Percentiles rank a stretch among this genome's conserved stretches.
Evolutionary conservation across 768 basidiomycete genomes (phyloP).

Genomic region (Mycena sanguinolenta): DNA sequence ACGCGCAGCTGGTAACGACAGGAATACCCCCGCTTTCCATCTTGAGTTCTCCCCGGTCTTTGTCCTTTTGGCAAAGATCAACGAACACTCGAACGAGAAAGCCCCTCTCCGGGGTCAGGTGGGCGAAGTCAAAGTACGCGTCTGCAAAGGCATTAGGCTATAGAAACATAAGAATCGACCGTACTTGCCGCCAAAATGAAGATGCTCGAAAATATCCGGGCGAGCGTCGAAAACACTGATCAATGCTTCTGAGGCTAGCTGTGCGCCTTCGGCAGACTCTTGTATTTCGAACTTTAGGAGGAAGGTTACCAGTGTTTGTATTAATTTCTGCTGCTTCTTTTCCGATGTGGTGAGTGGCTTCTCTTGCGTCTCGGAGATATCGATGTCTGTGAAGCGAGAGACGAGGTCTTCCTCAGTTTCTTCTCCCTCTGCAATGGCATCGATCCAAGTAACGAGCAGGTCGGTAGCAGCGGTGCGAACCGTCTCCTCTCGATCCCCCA

Average conservation of each 20-base stretch:
- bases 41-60: constrained; percentile 60
- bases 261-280: constrained; percentile 50
- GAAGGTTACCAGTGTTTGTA: constrained; percentile 60
- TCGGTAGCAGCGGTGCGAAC: constrained; percentile 81
- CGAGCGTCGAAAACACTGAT: constrained; percentile 77
- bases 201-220: constrained; percentile 72
- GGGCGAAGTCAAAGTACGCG: constrained; percentile 77
- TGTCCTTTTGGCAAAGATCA: constrained; percentile 74
- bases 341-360: constrained; percentile 34
- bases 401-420: constrained; percentile 51
- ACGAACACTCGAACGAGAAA: constrained; percentile 89
- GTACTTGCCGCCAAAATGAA: constrained; percentile 77
- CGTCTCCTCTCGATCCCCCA: constrained; percentile 85
- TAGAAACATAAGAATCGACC: background rate
- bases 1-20: constrained; percentile 87
- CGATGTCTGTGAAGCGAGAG: constrained; percentile 37
- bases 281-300: constrained; percentile 71
- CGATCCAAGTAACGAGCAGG: constrained; percentile 84
- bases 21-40: constrained; percentile 82
- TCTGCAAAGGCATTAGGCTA: constrained; percentile 56
- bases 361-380: constrained; percentile 39
- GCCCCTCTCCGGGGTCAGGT: constrained; percentile 80
- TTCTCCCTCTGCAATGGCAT: constrained; percentile 57
- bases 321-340: constrained; percentile 41
- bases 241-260: constrained; percentile 79